phyloP scores from a whole-genome alignment of 2,329 filamentous ascomycete species.

The Nothopassalora personata region DNA sequence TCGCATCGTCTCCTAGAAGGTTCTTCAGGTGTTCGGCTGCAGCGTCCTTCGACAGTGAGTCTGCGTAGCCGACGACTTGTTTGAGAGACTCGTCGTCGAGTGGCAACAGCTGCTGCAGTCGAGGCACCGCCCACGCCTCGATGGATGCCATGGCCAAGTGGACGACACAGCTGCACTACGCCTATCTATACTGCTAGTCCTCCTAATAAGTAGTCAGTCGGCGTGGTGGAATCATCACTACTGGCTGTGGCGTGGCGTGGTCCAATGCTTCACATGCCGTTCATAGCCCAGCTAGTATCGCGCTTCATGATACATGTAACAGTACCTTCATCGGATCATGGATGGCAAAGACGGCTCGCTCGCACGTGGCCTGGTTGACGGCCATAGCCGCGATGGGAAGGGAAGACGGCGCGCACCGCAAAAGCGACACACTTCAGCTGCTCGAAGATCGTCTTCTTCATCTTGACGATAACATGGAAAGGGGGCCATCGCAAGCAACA shows the following conservation, averaged over 20 bases:
- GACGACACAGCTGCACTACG: conserved; percentile 16
- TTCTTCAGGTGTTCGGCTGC: conserved; percentile 82
- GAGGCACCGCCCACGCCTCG: conserved; percentile 56
- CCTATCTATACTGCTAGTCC: too few species aligned
- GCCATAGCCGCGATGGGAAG: too few species aligned
- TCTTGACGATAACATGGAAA: not conserved
- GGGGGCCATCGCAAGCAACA: not conserved
- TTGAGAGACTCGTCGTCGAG: conserved; percentile 78
- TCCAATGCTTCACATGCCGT: too few species aligned
- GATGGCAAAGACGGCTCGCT: too few species aligned
- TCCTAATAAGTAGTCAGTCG: too few species aligned
- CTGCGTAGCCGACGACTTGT: conserved; percentile 78
- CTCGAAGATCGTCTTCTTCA: not conserved
- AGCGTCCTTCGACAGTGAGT: conserved; percentile 67
- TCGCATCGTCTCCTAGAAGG: conserved; percentile 78
- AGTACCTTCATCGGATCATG: too few species aligned
- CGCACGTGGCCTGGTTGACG: too few species aligned
- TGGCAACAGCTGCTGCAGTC: conserved; percentile 74
- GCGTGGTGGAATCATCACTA: too few species aligned
- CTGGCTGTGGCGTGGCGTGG: too few species aligned
- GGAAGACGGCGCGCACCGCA: not conserved
- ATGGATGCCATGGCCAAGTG: conserved; percentile 11
- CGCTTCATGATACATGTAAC: too few species aligned
- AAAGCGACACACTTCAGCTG: not conserved
- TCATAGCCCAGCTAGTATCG: too few species aligned